Base-by-base conservation (phyloP, 2,329 filamentous ascomycete species). In the Cordyceps militaris region DNA sequence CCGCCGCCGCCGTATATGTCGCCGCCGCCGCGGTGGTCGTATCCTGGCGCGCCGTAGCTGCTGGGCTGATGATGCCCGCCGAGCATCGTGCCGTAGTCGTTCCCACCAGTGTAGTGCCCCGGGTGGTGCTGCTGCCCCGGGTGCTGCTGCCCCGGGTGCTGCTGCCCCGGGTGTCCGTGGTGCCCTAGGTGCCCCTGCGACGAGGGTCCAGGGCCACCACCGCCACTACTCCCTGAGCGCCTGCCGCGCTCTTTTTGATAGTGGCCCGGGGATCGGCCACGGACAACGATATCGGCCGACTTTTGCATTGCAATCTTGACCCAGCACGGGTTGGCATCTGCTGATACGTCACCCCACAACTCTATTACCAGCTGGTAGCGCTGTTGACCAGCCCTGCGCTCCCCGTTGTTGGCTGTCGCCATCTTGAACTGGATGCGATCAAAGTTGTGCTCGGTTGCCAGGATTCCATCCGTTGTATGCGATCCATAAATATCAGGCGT, bases 351-450 rank as follows among this genome's bases (percentile, higher is more conserved):
- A 8, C 82, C 89, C 71, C 84, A 90, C 1, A 95, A 82, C 68
- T 96, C 91, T 4, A 96, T 86, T 47, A 95, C 83, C n/a, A 97
- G 79, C 65, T 94, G 89, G 67, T 95, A 96, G 70, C 91, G 96
- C 65, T 96, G 92, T 68, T 97, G 91, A 19, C 91, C 90, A 1
- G 91, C 91, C 58, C 92, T 80, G 63, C 92, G 81, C 71, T 96
- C 96, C 48, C 91, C 91, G 64, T 97, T 97, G 74, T 96, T 97
- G 24, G 91, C 90, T 0, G 91, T 96, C 1, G 92, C 91, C 63
- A 90, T 89, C 70, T 96, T 95, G 80, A 96, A 97, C 66, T 96
- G 91, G 53, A 96, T 94, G 11, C 92, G 85, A 68, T 96, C 91
- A 68, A 95, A 97, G 0, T 79, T 83, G 61, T 84, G 79, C 63